These are phyloP conservation scores for Leucogyrophana mollusca DNA, from an alignment of 768 basidiomycete species.

Conservation along the genomic window DNA sequence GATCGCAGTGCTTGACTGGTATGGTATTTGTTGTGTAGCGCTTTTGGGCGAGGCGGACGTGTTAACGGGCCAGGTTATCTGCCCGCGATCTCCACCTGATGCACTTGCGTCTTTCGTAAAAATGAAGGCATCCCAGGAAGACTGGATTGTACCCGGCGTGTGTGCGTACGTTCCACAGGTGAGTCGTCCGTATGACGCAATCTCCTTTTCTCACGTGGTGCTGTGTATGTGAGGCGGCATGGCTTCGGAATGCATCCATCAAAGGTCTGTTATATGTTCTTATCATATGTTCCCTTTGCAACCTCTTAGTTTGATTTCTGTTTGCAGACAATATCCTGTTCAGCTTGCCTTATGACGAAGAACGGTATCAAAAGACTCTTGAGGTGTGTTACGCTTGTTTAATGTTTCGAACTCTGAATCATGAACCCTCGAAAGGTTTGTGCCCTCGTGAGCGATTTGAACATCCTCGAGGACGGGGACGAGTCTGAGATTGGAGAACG, in stretches of 20 bases:
- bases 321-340: slow-evolving; percentile 71
- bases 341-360: slow-evolving; percentile 68
- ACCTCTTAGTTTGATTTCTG: not conserved
- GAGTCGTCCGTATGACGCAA: slow-evolving; percentile 9
- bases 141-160: slow-evolving; percentile 77
- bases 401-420: not conserved
- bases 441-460: slow-evolving; percentile 71
- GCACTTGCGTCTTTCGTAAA: slow-evolving; percentile 60
- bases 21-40: slow-evolving; percentile 35
- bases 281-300: not conserved
- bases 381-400: slow-evolving; percentile 42
- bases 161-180: slow-evolving; percentile 91
- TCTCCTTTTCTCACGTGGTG: slow-evolving; percentile 7
- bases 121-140: slow-evolving; percentile 40
- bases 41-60: slow-evolving; percentile 89
- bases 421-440: slow-evolving; percentile 24
- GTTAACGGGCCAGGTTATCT: slow-evolving; percentile 74
- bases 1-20: slow-evolving; percentile 2
- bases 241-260: slow-evolving; percentile 74
- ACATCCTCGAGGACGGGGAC: slow-evolving; percentile 85
- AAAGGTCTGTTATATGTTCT: slow-evolving; percentile 32
- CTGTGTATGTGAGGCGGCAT: slow-evolving; percentile 45
- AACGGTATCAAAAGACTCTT: slow-evolving; percentile 75
- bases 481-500: slow-evolving; percentile 87
- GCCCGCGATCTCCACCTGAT: slow-evolving; percentile 85